Evolutionary conservation across 768 basidiomycete species (phyloP).

Genomic region (Astraeus odoratus): DNA sequence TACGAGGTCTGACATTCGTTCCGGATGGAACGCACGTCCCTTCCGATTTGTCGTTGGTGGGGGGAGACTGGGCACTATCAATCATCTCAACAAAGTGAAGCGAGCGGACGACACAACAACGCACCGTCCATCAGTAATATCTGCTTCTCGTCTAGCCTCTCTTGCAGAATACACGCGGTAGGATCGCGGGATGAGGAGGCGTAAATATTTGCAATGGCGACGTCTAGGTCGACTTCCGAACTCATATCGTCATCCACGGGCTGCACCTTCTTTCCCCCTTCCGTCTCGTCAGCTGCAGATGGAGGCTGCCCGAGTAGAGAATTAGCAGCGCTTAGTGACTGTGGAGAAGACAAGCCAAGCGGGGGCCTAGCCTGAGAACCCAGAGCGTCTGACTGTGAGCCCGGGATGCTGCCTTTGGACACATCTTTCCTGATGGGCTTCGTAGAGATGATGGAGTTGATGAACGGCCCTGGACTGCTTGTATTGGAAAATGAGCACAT

Average conservation of each 20-base stretch:
- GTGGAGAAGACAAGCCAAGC: constrained; percentile 13
- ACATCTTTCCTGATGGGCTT: constrained; percentile 3
- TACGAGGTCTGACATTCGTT: not conserved
- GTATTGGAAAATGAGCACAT: constrained; percentile 14
- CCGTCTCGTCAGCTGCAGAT: constrained; percentile 6
- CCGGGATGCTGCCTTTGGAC: constrained; percentile 14
- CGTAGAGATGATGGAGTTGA: constrained; percentile 24
- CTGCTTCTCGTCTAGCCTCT: constrained; percentile 47
- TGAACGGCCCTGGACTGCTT: constrained; percentile 26
- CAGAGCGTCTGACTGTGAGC: constrained; percentile 3
- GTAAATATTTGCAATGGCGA: constrained; percentile 30
- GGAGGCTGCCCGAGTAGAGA: constrained; percentile 21
- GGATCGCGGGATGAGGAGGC: constrained; percentile 18
- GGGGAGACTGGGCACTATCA: not conserved
- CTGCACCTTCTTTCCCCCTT: not conserved
- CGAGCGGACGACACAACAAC: constrained; percentile 1
- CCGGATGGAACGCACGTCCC: not conserved
- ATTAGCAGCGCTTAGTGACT: constrained; percentile 9
- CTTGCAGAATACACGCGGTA: constrained; percentile 40
- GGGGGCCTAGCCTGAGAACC: constrained; percentile 16
- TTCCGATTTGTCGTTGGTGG: not conserved
- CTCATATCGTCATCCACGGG: not conserved
- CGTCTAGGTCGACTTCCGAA: constrained; percentile 21
- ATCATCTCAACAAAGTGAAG: not conserved
- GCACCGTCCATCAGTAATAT: constrained; percentile 53